These are phyloP conservation scores for Colletotrichum sp. DNA, from an alignment of 2,329 filamentous ascomycete species.

Conservation along the genomic window DNA sequence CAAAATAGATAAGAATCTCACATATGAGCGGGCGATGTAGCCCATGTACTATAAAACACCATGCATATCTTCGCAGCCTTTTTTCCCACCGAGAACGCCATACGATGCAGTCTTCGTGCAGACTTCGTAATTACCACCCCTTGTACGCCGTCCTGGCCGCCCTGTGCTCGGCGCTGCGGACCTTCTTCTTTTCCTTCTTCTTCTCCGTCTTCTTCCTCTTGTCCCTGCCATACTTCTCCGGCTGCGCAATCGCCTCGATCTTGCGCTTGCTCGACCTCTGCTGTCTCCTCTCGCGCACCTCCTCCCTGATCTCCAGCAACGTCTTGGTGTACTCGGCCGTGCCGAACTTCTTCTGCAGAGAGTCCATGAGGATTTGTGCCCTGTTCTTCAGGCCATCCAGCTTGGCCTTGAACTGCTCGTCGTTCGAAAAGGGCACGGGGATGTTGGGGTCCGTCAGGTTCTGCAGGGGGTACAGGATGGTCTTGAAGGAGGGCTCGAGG, in stretches of 20 bases:
- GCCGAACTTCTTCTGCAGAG: constrained; percentile 85
- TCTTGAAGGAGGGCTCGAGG: constrained; percentile 67
- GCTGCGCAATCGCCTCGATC: constrained; percentile 84
- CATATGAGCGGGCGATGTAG: constrained; percentile 14
- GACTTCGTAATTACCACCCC: constrained; percentile 32
- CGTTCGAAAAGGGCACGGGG: constrained; percentile 72
- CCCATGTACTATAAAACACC: constrained; percentile 18
- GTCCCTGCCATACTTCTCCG: constrained; percentile 77
- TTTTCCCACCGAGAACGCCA: constrained; percentile 17
- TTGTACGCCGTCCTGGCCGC: constrained; percentile 75
- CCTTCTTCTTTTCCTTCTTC: constrained; percentile 84
- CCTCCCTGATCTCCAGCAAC: constrained; percentile 74
- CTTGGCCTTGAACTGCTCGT: constrained; percentile 70
- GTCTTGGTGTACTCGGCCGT: constrained; percentile 79
- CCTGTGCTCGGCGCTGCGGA: constrained; percentile 75
- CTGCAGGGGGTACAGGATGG: constrained; percentile 68
- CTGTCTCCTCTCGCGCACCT: constrained; percentile 74
- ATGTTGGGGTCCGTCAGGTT: constrained; percentile 85
- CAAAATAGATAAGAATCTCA: neutral
- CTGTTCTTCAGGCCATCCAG: constrained; percentile 76
- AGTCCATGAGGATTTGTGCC: constrained; percentile 78
- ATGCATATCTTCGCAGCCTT: neutral
- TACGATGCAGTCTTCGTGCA: constrained; percentile 11
- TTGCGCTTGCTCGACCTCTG: constrained; percentile 83
- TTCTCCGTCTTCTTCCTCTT: constrained; percentile 86